Percentiles rank a stretch among this genome's conserved stretches.
Conservation (phyloP, 495 filamentous ascomycete species). For the Tuber brumale region DNA sequence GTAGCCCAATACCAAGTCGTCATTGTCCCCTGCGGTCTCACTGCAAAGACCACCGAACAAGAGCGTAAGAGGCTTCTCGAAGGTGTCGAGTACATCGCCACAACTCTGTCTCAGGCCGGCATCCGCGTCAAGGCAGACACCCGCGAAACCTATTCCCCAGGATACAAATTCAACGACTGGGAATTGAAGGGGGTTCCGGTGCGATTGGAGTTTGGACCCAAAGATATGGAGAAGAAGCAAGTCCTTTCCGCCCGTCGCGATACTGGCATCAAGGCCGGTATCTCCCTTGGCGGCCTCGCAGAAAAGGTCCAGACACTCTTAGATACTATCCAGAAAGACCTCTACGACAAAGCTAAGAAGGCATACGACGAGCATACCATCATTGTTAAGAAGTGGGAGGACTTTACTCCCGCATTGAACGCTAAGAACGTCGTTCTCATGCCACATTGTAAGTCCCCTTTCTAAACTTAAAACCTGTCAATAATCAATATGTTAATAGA, state of each 20-base stretch:
- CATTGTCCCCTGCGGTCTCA: constrained; percentile 90
- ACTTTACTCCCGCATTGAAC: constrained; percentile 81
- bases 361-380: constrained; percentile 72
- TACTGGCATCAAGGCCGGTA: constrained; percentile 68
- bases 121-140: constrained; percentile 67
- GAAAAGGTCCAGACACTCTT: constrained; percentile 69
- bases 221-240: constrained; percentile 75
- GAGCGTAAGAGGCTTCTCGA: constrained; percentile 65
- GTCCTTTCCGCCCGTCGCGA: constrained; percentile 83
- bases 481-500: background rate
- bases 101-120: constrained; percentile 57
- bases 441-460: constrained; percentile 60
- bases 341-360: constrained; percentile 75
- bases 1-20: constrained; percentile 81
- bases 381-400: constrained; percentile 75
- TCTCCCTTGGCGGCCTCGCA: constrained; percentile 63
- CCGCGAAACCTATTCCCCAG: constrained; percentile 81
- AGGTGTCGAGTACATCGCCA: constrained; percentile 61
- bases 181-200: constrained; percentile 90
- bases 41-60: constrained; percentile 71
- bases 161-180: constrained; percentile 97
- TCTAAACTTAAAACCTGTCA: background rate
- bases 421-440: constrained; percentile 85
- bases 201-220: constrained; percentile 89
- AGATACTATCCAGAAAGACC: constrained; percentile 77